Conservation (phyloP, 768 basidiomycete species). For the Mycena kentingensis region DNA sequence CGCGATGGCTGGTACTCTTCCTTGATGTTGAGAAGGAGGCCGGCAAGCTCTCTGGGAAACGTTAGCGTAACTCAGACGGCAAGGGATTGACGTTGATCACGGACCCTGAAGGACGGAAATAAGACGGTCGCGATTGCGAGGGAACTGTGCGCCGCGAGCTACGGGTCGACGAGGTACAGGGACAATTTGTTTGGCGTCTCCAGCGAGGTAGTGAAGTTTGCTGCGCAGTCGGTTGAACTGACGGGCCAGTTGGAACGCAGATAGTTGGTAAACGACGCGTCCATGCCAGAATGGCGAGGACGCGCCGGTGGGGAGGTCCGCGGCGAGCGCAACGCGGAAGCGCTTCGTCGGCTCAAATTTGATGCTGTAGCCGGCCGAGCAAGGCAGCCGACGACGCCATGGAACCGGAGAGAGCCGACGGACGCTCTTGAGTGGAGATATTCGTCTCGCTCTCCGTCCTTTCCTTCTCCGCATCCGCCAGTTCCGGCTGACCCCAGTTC, state of each 20-base stretch:
- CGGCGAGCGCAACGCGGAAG: no score
- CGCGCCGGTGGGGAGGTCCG: slow-evolving; percentile 56
- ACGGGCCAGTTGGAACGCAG: slow-evolving; percentile 73
- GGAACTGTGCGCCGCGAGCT: slow-evolving; percentile 76
- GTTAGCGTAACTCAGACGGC: slow-evolving; percentile 9
- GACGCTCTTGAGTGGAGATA: not conserved
- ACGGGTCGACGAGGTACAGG: slow-evolving; percentile 73
- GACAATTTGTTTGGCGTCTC: slow-evolving; percentile 36
- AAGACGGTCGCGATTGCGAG: slow-evolving; percentile 70
- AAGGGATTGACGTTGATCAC: slow-evolving; percentile 17
- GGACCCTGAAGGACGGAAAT: slow-evolving; percentile 70
- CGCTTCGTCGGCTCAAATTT: slow-evolving; percentile 66
- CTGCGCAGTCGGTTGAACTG: no score
- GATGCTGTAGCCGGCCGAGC: slow-evolving; percentile 43
- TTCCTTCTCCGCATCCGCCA: not conserved
- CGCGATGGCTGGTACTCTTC: slow-evolving; percentile 72
- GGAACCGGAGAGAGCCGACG: slow-evolving; percentile 1
- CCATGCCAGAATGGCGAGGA: slow-evolving; percentile 57
- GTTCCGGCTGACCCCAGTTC: slow-evolving; percentile 33
- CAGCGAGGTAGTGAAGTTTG: slow-evolving; percentile 68
- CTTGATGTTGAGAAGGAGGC: slow-evolving; percentile 80
- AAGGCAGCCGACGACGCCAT: no score
- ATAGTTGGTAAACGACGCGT: slow-evolving; percentile 82
- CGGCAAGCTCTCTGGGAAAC: slow-evolving; percentile 69
- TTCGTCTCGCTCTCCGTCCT: no score